phyloP scores from a whole-genome alignment of 108 stramenopile species.

The Pseudonitzschia multiseries region DNA sequence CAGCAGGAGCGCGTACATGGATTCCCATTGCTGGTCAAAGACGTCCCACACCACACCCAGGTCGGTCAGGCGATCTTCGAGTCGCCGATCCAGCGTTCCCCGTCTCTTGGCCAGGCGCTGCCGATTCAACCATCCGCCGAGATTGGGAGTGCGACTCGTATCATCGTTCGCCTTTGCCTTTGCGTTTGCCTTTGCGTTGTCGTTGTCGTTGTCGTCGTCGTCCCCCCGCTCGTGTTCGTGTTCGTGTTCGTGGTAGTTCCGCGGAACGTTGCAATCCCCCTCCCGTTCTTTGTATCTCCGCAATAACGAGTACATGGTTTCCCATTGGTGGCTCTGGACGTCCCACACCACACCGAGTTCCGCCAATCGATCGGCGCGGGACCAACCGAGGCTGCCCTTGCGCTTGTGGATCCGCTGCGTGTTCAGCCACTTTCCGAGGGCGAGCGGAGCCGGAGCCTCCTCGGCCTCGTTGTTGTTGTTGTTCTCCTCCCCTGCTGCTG shows the following conservation, averaged over 20 bases:
- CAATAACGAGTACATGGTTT: background rate
- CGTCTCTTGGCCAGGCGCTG: background rate
- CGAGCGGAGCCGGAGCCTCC: too few species aligned
- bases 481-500: too few species aligned
- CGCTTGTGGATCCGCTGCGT: background rate
- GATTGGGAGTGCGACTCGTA: too few species aligned
- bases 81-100: background rate
- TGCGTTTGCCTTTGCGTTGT: too few species aligned
- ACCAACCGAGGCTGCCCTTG: background rate
- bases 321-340: background rate
- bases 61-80: background rate
- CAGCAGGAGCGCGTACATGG: background rate
- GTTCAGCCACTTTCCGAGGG: conserved; percentile 10
- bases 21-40: background rate
- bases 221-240: too few species aligned
- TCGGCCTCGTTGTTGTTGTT: too few species aligned
- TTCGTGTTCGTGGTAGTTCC: conserved; percentile 2
- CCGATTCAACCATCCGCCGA: conserved; percentile 3
- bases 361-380: background rate
- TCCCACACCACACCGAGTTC: conserved; percentile 12
- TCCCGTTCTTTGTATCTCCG: conserved; percentile 1
- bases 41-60: conserved; percentile 1
- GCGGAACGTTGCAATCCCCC: conserved; percentile 14
- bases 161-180: too few species aligned
- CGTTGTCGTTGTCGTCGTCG: too few species aligned